phyloP scores from a whole-genome alignment of 495 filamentous ascomycete genomes.

The Emericellopsis terricola region DNA sequence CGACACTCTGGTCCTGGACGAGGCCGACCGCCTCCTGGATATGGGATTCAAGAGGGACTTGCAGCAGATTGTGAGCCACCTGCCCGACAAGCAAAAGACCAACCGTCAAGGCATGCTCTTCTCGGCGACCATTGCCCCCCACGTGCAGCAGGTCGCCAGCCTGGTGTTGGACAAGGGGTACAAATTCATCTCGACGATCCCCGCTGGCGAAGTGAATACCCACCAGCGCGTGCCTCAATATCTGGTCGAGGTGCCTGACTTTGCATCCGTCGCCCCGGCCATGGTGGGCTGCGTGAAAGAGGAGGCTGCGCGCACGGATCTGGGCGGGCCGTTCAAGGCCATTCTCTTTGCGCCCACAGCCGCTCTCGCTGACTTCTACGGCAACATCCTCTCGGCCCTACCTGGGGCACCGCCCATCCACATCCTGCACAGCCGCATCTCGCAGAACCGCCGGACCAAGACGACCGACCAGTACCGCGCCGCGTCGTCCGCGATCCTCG shows the following conservation, averaged over 20 bases:
- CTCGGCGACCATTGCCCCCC: conserved; percentile 46
- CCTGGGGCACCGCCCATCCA: conserved; percentile 16
- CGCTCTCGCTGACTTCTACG: conserved; percentile 33
- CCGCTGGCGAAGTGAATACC: conserved; percentile 39
- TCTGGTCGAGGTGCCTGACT: conserved; percentile 33
- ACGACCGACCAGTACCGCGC: conserved; percentile 43
- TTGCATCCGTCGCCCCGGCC: conserved; percentile 33
- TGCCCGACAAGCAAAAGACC: conserved; percentile 32
- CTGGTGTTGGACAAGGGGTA: conserved; percentile 37
- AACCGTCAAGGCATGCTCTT: conserved; percentile 56
- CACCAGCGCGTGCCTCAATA: conserved; percentile 44
- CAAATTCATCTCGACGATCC: conserved; percentile 42
- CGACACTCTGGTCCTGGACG: conserved; percentile 44
- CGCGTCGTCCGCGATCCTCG: conserved; percentile 33
- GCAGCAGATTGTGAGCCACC: conserved; percentile 34
- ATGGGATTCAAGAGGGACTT: conserved; percentile 41
- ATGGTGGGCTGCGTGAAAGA: conserved; percentile 25
- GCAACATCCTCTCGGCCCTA: conserved; percentile 26
- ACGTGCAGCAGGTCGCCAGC: conserved; percentile 41
- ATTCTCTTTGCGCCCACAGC: conserved; percentile 55
- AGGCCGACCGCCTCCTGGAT: conserved; percentile 52
- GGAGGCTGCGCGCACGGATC: conserved; percentile 3
- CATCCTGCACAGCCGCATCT: conserved; percentile 39
- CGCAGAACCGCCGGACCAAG: conserved; percentile 34
- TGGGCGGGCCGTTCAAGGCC: conserved; percentile 52